Base-by-base conservation (phyloP, 2,329 filamentous ascomycete genomes). In the Dactylellina cionopaga region DNA sequence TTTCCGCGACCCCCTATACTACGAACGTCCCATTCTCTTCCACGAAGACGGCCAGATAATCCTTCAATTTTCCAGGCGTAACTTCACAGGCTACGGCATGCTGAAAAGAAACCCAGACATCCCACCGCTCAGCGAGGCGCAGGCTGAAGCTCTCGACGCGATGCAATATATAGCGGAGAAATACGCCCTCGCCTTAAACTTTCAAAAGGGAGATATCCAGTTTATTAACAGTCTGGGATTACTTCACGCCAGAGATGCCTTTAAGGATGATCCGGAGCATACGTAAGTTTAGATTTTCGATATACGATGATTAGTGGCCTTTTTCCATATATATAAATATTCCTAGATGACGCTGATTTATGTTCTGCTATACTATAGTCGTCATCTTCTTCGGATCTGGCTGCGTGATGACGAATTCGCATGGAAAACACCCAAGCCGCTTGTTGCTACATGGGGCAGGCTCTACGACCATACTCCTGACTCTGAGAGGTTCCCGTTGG, bases 11-110 rank as follows among this genome's bases (percentile, higher is more conserved):
- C 74, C 75, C 7, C 65, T 66, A 22, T 75, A 81, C 77, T 35
- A 77, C 80, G 7, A 81, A 7, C 35, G 85, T 0, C 85, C 87
- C 1, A 79, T 89, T 3, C 77, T 89, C 2, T 85, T 86, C 78
- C 82, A 86, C 76, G 84, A 87, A 82, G 6, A 84, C 81, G 0
- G 78, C 75, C 82, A 86, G 0, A 78, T 89, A 0, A 79, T 86
- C 3, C 82, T 89, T 22, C 86, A 89, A 72, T 89, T 88, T 74
- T 85, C 84, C 0, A 83, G 87, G 1, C 82, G 87, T 0, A 81
- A 80, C 19, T 88, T 89, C 74, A 87, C 86, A 56, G 81, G 88
- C 1, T 89, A 85, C 76, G 82, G 83, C 74, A 82, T 82, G 3
- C 37, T 29, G 22, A 86, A 86, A 1, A 82, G 87, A 35, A 84